Percentiles rank a stretch among this genome's conserved stretches.
Conservation (phyloP, 106 monocot genomes). For the Agapanthus africanus region DNA sequence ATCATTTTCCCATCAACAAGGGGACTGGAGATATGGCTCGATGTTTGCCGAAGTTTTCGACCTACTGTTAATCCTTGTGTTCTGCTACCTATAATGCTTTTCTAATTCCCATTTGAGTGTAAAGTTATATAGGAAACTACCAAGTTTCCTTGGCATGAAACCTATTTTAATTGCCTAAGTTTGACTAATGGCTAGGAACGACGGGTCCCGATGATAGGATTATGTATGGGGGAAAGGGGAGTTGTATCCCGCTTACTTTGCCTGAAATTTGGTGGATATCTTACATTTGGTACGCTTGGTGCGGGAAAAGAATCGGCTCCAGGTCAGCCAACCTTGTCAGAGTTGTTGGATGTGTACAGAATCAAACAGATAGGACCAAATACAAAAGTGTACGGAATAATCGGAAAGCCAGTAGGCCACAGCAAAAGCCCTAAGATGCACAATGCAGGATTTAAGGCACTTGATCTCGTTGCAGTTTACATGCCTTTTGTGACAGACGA, state of each 20-base stretch:
- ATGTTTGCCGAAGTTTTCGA: no score
- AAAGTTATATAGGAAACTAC: no score
- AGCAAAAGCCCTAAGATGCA: constrained; percentile 88
- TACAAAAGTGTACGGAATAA: constrained; percentile 78
- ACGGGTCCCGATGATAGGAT: constrained; percentile 90
- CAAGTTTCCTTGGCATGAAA: no score
- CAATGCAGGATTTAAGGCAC: constrained; percentile 55
- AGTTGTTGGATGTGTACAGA: constrained; percentile 72
- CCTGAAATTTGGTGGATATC: constrained; percentile 91
- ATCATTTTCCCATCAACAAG: no score
- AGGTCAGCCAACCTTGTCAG: constrained; percentile 81
- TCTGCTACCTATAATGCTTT: no score
- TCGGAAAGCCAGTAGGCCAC: constrained; percentile 83
- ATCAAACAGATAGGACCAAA: constrained; percentile 53
- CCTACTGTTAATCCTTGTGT: no score
- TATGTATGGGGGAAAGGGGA: constrained; percentile 88
- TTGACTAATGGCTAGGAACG: constrained; percentile 37
- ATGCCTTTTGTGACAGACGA: constrained; percentile 86
- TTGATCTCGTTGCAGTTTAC: constrained; percentile 82
- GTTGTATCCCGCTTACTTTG: constrained; percentile 73
- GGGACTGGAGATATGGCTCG: no score
- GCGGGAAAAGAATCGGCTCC: constrained; percentile 79
- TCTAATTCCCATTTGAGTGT: no score
- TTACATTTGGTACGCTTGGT: constrained; percentile 78
- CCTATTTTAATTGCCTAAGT: constrained; percentile 15